phyloP scores from a whole-genome alignment of 148 eudicot genomes.

The Persicaria tinctoria region DNA sequence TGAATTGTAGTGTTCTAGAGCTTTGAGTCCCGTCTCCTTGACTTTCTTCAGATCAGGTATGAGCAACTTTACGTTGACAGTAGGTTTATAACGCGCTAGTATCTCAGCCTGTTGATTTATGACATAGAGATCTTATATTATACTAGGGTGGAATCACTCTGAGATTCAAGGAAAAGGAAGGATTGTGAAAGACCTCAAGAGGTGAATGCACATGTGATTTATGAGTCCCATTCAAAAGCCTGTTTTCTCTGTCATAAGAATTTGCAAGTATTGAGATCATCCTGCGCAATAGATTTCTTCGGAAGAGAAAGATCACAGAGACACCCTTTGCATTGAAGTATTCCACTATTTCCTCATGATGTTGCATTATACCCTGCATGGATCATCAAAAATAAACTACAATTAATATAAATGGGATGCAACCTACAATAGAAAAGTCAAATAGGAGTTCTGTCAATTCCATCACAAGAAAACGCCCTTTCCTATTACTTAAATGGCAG shows the following conservation, averaged over 20 bases:
- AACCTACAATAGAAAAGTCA: background rate
- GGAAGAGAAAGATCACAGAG: slow-evolving; percentile 69
- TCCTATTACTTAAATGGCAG: background rate
- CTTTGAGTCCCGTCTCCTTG: slow-evolving; percentile 36
- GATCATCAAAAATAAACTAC: background rate
- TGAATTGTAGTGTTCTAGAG: slow-evolving; percentile 56
- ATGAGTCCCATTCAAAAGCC: slow-evolving; percentile 76
- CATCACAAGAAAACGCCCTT: background rate
- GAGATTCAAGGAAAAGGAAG: slow-evolving; percentile 19
- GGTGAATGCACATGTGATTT: slow-evolving; percentile 81
- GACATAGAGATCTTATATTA: background rate
- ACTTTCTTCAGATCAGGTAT: slow-evolving; percentile 51
- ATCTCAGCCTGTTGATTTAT: slow-evolving; percentile 51
- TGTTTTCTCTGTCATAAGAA: slow-evolving; percentile 60
- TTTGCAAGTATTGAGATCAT: slow-evolving; percentile 83
- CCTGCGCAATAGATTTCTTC: slow-evolving; percentile 79
- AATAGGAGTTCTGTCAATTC: background rate
- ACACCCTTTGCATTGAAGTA: slow-evolving; percentile 77
- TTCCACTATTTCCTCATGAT: slow-evolving; percentile 65
- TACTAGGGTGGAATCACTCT: background rate
- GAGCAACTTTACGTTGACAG: slow-evolving; percentile 43
- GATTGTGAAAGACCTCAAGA: slow-evolving; percentile 44
- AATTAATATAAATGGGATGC: background rate
- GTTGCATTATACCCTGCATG: slow-evolving; percentile 65
- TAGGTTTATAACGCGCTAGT: slow-evolving; percentile 67